Base-by-base conservation (phyloP, 345 rosid genomes). In the Eucalyptus virginea region DNA sequence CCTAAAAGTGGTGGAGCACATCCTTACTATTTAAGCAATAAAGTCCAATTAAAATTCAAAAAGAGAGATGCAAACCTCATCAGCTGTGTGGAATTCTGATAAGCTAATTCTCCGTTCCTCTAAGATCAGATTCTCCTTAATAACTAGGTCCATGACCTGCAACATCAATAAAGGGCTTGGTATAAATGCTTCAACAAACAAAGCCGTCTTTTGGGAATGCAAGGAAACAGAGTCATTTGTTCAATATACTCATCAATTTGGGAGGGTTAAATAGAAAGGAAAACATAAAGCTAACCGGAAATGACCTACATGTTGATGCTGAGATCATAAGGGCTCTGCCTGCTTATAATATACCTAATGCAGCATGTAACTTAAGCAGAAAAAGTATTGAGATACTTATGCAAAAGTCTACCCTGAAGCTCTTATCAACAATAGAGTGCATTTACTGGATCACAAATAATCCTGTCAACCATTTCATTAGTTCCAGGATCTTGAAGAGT, bases 101-200 rank as follows among this genome's bases (percentile, higher is more conserved):
- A 97, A 90, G 92, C 97, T 96, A 89, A 97, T 94, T 86, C 93
- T 93, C 89, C 97, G 90, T 93, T 95, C 98, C 93, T 92, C 95
- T 69, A 97, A 91, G 88, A 92, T 89, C 85, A 97, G 88, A 2
- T 93, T 92, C 92, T 96, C 96, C 92, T 94, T 90, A 24, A 94
- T 94, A 90, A 97, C 96, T 89, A 97, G 95, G 42, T 96, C 98
- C 96, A 96, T 96, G 28, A 96, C 96, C 98, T 96, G 95, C 72
- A 93, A 86, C 47, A 77, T 77, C 85, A 77, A 77, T 77, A 40
- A 40, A 77, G 24, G 85, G 47, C 85, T 77, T 77, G 85, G 47
- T 77, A 21, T 40, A 40, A 40, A 77, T 77, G 85, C 30, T 40
- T 77, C 85, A 77, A 37, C 47, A 40, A 77, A 40, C 47, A 77